Base-by-base conservation (phyloP, 176 grass and related monocot species). In the Oryza rufipogon region DNA sequence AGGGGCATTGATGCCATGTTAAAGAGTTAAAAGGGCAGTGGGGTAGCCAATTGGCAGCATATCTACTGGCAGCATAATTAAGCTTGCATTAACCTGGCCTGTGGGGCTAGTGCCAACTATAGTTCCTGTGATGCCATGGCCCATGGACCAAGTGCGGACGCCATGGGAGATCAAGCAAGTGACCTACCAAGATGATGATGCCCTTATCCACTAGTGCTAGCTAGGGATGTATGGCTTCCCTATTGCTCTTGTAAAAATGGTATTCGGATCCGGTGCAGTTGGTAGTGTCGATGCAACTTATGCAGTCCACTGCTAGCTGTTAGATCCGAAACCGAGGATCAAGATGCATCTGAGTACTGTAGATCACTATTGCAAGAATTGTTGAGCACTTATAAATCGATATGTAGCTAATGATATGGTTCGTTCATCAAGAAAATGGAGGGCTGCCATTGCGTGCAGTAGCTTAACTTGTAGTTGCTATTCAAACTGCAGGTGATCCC, bases 71-170 rank as follows among this genome's bases (percentile, higher is more conserved):
- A 68, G 48, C 64, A 84, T 36, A 10, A 20, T 56, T 56, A 56
- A 17, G 52, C 52, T 56, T 19, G 77, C 46, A 48, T 73, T 52
- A 64, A 64, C 1, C 63, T 25, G 9, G 33, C 2, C 3, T 23
- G 80, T 46, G 64, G 49, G 67, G 32, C 38, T 20, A 14, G 1
- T n/a, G 68, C 81, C 81, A 84, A 63, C 81, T 63, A 8, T 63
- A 8, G 69, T 76, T 75, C 51, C 13, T 80, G 87, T 20, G 32
- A 44, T 17, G 76, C 13, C 60, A 60, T 74, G 58, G 54, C 56
- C 56, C 56, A 44, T 44, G 23, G 54, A 71, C 51, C 73, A 85
- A 49, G 64, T 84, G 87, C 46, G 65, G 22, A 16, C 54, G 82
- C 77, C 67, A 85, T 42, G 82, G 19, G 19, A 51, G 64, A 11